Percentiles rank a stretch among this genome's conserved stretches.
phyloP scores from a whole-genome alignment of 805 yeast genomes.

The Metschnikowia henanensis region DNA sequence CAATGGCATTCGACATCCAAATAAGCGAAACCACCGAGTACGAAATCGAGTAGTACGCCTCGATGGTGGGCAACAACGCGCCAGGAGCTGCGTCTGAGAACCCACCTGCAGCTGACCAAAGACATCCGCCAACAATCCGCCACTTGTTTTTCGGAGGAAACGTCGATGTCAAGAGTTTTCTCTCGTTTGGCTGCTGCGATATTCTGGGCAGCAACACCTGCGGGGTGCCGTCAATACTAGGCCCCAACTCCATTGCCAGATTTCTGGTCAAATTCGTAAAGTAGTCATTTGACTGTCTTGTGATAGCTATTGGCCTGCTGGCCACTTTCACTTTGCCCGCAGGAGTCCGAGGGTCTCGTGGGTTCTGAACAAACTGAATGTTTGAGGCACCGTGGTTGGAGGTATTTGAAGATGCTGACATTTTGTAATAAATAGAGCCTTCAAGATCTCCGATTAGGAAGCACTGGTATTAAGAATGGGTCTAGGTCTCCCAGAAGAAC shows the following conservation, averaged over 20 bases:
- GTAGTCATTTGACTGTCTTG: conserved; percentile 16
- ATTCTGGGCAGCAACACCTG: conserved; percentile 5
- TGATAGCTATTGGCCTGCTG: conserved; percentile 10
- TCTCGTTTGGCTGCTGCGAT: conserved; percentile 9
- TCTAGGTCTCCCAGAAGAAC: no score
- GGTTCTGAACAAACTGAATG: neutral
- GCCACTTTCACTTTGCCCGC: conserved; percentile 4
- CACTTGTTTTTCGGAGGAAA: conserved; percentile 18
- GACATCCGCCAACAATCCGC: conserved; percentile 19
- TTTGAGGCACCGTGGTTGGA: neutral
- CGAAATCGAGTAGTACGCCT: conserved; percentile 18
- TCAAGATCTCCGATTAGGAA: no score
- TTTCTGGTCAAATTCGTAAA: conserved; percentile 10
- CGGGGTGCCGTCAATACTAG: conserved; percentile 1
- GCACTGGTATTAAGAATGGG: no score
- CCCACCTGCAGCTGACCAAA: conserved; percentile 20
- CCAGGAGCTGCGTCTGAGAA: conserved; percentile 24
- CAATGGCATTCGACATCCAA: conserved; percentile 23
- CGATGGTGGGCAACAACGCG: conserved; percentile 23
- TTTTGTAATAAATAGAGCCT: no score
- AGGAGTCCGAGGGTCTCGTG: neutral
- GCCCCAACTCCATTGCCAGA: neutral
- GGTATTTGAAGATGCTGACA: no score
- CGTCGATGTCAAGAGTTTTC: conserved; percentile 16
- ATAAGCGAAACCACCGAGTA: conserved; percentile 22